Evolutionary conservation across 768 basidiomycete genomes (phyloP).

Genomic region (Pisolithus orientalis): DNA sequence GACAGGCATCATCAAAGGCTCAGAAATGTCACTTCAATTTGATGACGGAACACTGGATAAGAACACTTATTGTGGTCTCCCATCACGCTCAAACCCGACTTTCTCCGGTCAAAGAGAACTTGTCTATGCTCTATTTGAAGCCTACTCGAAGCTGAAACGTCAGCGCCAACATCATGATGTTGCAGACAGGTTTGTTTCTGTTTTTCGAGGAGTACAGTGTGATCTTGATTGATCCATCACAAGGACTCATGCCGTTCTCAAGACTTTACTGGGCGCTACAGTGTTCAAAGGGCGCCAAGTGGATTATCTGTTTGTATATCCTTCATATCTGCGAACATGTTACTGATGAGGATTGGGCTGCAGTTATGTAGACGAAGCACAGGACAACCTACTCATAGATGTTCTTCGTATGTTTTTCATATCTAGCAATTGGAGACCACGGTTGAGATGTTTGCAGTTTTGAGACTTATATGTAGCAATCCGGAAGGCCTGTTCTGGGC

Average conservation of each 20-base stretch:
- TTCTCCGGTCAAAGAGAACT: slow-evolving; percentile 44
- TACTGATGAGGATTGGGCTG: background rate
- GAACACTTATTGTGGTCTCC: slow-evolving; percentile 40
- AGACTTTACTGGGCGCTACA: slow-evolving; percentile 22
- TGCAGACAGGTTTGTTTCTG: slow-evolving; percentile 46
- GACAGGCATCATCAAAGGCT: slow-evolving; percentile 61
- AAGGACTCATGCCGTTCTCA: slow-evolving; percentile 49
- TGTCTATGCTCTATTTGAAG: slow-evolving; percentile 49
- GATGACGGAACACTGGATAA: slow-evolving; percentile 36
- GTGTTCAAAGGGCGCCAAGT: slow-evolving; percentile 36
- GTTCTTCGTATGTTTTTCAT: slow-evolving; percentile 38
- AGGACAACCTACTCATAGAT: slow-evolving; percentile 67
- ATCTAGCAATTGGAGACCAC: background rate
- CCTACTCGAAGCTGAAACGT: slow-evolving; percentile 43
- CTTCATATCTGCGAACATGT: background rate
- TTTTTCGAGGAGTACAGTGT: background rate
- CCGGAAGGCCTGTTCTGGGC: slow-evolving; percentile 70
- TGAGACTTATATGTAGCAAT: slow-evolving; percentile 57
- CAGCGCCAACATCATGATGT: slow-evolving; percentile 41
- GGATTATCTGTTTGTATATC: slow-evolving; percentile 45
- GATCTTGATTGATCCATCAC: background rate
- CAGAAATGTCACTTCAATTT: slow-evolving; percentile 41
- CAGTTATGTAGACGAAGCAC: slow-evolving; percentile 67
- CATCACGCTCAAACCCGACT: slow-evolving; percentile 45
- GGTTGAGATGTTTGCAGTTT: slow-evolving; percentile 35